phyloP scores from a whole-genome alignment of 768 basidiomycete genomes.

The Exidia glandulosa region DNA sequence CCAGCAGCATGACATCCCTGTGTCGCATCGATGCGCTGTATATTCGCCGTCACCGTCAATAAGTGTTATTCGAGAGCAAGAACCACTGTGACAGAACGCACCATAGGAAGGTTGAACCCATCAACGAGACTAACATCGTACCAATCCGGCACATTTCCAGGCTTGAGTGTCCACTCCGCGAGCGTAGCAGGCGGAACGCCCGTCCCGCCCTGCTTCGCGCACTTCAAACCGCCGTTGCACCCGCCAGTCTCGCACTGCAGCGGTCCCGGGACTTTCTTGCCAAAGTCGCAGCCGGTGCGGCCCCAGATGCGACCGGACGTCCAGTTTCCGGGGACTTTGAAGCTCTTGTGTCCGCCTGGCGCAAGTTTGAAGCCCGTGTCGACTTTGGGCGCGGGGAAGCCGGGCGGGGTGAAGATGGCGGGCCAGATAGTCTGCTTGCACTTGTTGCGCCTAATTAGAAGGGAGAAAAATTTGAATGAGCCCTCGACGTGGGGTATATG shows the following conservation, averaged over 20 bases:
- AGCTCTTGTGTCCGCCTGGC: not conserved
- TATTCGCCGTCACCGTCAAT: not conserved
- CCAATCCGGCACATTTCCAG: constrained; percentile 31
- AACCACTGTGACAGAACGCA: not conserved
- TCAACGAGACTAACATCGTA: constrained; percentile 62
- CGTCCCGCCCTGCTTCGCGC: not conserved
- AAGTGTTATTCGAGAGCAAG: not conserved
- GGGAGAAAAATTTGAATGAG: not conserved
- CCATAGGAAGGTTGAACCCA: constrained; percentile 44
- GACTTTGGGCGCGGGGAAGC: not conserved
- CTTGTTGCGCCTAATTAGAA: not conserved
- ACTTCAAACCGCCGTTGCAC: constrained; percentile 16
- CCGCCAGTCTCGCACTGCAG: constrained; percentile 14
- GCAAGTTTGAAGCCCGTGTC: not conserved
- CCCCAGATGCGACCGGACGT: constrained; percentile 5
- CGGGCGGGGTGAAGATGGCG: not conserved
- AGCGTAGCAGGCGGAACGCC: constrained; percentile 57
- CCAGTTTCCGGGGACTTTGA: not conserved
- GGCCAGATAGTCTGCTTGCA: not conserved
- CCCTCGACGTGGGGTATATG: not conserved
- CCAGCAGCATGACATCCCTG: not conserved
- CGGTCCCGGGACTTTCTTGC: constrained; percentile 8
- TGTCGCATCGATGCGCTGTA: not conserved
- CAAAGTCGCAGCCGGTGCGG: constrained; percentile 14
- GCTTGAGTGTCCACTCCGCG: constrained; percentile 59